Evolutionary conservation across 805 yeast species (phyloP).

Genomic region (Nakazawaea holstii): DNA sequence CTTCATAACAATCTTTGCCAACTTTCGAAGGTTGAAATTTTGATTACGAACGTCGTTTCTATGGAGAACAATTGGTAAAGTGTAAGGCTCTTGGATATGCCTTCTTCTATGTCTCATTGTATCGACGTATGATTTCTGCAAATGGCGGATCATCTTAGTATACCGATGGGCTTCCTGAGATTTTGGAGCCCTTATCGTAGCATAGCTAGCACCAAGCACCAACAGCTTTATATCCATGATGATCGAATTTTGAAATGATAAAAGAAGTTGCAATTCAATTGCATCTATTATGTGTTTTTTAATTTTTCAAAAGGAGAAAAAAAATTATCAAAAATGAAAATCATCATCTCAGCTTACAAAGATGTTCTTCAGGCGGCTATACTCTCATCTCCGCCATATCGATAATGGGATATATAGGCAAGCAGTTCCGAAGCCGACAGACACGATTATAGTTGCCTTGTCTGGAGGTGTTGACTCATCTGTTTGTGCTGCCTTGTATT

Average conservation of each 20-base stretch:
- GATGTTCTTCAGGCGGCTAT: conserved; percentile 2
- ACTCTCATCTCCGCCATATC: not conserved
- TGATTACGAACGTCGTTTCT: conserved; percentile 1
- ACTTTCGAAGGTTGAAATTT: conserved; percentile 6
- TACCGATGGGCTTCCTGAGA: not conserved
- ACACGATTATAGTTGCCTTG: conserved; percentile 80
- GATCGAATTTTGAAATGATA: not conserved
- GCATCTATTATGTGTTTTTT: not conserved
- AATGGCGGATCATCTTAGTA: not conserved
- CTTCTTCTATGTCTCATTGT: conserved; percentile 5
- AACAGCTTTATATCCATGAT: conserved; percentile 1
- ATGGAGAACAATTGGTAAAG: conserved; percentile 9
- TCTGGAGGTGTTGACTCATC: conserved; percentile 97
- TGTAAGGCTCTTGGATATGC: not conserved
- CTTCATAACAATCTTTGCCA: conserved; percentile 4
- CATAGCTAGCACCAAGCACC: conserved; percentile 6
- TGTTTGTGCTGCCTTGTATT: conserved; percentile 68
- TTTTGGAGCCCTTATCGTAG: not conserved
- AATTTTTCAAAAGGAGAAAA: not conserved
- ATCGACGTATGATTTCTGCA: conserved; percentile 7
- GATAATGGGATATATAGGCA: conserved; percentile 25
- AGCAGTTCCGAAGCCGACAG: conserved; percentile 41
- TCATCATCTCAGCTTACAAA: not conserved
- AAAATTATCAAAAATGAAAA: not conserved
- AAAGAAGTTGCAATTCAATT: not conserved